Base-by-base conservation (phyloP, 2,329 filamentous ascomycete genomes). In the Colletotrichum brevisporum region DNA sequence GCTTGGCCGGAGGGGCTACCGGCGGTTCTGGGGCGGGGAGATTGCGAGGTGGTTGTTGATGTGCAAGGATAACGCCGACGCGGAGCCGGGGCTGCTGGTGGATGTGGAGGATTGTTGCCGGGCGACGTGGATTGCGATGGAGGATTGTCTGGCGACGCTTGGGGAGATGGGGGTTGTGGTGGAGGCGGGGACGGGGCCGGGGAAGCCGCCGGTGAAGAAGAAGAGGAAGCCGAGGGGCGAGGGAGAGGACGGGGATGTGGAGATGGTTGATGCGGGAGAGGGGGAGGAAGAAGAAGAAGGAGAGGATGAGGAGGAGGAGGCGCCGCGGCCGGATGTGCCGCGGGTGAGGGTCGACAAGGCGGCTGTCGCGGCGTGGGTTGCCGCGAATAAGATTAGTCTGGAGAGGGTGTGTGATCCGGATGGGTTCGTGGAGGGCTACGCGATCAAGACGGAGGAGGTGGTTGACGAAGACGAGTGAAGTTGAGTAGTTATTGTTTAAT, bases 21-120 rank as follows among this genome's bases (percentile, higher is more conserved):
- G 88, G 74, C 87, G 92, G 6, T 98, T 93, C 80, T 98, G 95
- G 95, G 90, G 91, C 1, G 91, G 92, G 51, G 93, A 96, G 73
- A 90, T 98, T 71, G 91, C 91, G 6, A 86, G 94, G n/a, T 93
- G 88, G 86, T 73, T 91, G 8, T 77, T 91, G 9, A 75, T 75
- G 26, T 69, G 67, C 51, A 43, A 55, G 21, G 56, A 72, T 5
- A 66, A 61, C 15, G 62, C 26, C 1, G 63, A 27, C 9, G 45
- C 57, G 10, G 63, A 68, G 1, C 45, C 57, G 39, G 52, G 39
- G 18, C 76, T 83, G 5, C 80, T 94, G 61, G 82, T 90, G 0
- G 91, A 91, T 12, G 83, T 97, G 12, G 86, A 90, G 55, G 88
- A 92, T 66, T 91, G 95, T 75, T 93, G 93, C 61, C 83, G 88